A percentile compares a stretch with the other conserved stretches of the same genome.
phyloP scores from a whole-genome alignment of 23 red algal species.

The Cyanidium caldarium region DNA sequence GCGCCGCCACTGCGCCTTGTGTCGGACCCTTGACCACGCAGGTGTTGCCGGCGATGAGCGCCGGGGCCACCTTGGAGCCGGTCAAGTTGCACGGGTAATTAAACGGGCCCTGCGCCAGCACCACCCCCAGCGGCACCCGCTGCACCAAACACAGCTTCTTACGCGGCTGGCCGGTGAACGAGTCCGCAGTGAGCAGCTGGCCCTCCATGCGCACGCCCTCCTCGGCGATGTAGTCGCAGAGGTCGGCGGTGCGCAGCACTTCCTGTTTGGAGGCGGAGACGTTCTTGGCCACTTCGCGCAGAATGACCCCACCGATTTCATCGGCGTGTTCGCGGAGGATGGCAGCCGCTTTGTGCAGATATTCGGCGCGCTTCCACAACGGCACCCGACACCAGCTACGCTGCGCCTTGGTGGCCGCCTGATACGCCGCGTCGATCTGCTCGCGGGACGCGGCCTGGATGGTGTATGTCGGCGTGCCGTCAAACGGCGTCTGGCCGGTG shows the following conservation, averaged over 20 bases:
- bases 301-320: conserved; percentile 16
- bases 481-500: conserved; percentile 9
- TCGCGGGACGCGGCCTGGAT: conserved; percentile 10
- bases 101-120: conserved; percentile 10
- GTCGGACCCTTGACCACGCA: conserved; percentile 21
- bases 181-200: conserved; percentile 12
- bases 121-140: conserved; percentile 21
- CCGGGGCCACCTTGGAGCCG: conserved; percentile 22
- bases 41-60: conserved; percentile 16
- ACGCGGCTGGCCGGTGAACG: conserved; percentile 10
- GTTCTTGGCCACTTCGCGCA: conserved; percentile 14
- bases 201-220: conserved; percentile 16
- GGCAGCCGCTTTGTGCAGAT: conserved; percentile 16
- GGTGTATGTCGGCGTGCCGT: conserved; percentile 9
- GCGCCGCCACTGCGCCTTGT: conserved; percentile 16
- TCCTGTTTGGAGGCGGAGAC: conserved; percentile 4
- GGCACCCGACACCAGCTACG: conserved; percentile 7
- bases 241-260: conserved; percentile 19
- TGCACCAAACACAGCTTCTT: conserved; percentile 31
- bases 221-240: conserved; percentile 20
- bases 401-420: conserved; percentile 13
- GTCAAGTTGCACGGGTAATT: conserved; percentile 34
- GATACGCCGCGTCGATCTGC: conserved; percentile 16
- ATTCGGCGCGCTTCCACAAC: conserved; percentile 22
- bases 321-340: conserved; percentile 18